These are phyloP conservation scores for Ustilago nuda DNA, from an alignment of 1,284 basidiomycete genomes.

Conservation along the genomic window DNA sequence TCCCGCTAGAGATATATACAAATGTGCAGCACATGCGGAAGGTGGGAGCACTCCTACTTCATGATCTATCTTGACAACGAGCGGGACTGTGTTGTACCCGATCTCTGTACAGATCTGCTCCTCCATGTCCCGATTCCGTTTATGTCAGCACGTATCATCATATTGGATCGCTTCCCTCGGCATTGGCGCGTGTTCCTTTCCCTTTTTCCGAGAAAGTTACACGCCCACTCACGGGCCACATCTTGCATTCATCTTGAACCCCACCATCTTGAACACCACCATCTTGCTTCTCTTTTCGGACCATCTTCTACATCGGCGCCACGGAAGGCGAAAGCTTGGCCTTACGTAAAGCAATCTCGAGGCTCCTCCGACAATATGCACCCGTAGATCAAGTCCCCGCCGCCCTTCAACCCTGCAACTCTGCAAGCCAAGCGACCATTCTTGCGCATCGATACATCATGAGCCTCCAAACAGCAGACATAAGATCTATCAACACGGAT, in stretches of 20 bases:
- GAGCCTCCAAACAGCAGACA: conserved; percentile 22
- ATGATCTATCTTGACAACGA: too few relatives aligned
- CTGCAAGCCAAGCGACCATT: background rate
- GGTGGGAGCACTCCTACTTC: too few relatives aligned
- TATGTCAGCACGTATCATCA: too few relatives aligned
- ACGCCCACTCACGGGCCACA: conserved; percentile 1
- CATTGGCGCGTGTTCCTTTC: background rate
- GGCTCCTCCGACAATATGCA: background rate
- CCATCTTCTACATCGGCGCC: too few relatives aligned
- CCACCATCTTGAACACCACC: background rate
- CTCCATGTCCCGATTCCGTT: too few relatives aligned
- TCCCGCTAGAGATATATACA: too few relatives aligned
- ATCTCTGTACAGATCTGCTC: too few relatives aligned
- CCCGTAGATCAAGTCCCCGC: background rate
- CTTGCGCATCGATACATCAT: conserved; percentile 14
- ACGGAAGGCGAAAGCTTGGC: too few relatives aligned
- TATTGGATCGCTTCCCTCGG: too few relatives aligned
- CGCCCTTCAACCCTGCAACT: background rate
- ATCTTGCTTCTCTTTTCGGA: background rate
- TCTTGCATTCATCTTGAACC: background rate
- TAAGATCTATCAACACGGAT: conserved; percentile 27
- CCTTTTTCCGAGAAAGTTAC: conserved; percentile 4
- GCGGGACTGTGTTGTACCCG: too few relatives aligned
- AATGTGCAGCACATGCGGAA: too few relatives aligned
- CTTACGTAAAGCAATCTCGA: background rate